phyloP scores from a whole-genome alignment of 768 basidiomycete species.

The Suillus ampliporus region DNA sequence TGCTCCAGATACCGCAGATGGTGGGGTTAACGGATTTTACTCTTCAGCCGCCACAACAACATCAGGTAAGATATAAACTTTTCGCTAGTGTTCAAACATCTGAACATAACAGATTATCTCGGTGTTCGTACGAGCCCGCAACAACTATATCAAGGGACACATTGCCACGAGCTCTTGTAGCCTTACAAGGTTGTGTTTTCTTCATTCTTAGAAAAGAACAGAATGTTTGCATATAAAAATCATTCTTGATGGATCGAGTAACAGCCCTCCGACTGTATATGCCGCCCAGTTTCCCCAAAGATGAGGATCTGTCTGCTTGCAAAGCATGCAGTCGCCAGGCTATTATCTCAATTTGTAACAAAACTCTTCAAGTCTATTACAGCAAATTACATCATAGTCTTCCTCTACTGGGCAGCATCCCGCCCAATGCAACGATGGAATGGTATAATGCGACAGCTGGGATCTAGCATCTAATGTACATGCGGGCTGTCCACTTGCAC shows the following conservation, averaged over 20 bases:
- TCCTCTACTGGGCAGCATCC: background rate
- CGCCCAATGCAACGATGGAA: too few relatives aligned
- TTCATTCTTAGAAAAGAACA: background rate
- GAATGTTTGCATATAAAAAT: too few relatives aligned
- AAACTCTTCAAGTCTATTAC: background rate
- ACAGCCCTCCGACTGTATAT: background rate
- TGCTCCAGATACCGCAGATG: background rate
- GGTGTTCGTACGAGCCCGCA: background rate
- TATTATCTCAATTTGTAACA: background rate
- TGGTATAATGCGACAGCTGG: too few relatives aligned
- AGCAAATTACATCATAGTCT: background rate
- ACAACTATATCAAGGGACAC: background rate
- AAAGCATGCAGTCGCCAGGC: background rate
- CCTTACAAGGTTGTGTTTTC: too few relatives aligned
- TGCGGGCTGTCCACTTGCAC: too few relatives aligned
- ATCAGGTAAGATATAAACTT: background rate
- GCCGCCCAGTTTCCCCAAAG: background rate
- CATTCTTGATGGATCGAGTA: background rate
- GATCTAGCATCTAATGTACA: too few relatives aligned
- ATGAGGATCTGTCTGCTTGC: background rate
- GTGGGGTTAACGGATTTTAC: background rate
- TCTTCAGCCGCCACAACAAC: background rate
- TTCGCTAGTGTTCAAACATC: background rate
- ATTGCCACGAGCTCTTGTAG: background rate
- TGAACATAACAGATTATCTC: background rate